Percentiles rank a stretch among this genome's conserved stretches.
Evolutionary conservation across 257 asterid genomes (phyloP).

Genomic region (Linderniella brevidens): DNA sequence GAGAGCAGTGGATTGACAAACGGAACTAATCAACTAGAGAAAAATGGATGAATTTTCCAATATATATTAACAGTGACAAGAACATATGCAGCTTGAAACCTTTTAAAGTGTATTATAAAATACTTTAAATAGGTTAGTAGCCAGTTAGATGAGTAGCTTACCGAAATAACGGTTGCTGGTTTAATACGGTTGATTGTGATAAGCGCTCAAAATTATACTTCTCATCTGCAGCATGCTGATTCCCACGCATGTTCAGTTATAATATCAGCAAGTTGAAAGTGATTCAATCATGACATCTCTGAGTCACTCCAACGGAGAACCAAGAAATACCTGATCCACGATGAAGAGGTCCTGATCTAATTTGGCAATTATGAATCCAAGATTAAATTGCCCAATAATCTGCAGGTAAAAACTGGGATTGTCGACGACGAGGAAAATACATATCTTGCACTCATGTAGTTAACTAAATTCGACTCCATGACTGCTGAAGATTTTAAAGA

Average conservation of each 20-base stretch:
- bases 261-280: too few relatives aligned
- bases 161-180: slow-evolving; percentile 95
- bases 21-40: slow-evolving; percentile 4
- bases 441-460: not conserved
- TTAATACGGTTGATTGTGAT: slow-evolving; percentile 69
- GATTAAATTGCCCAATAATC: slow-evolving; percentile 97
- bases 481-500: too few relatives aligned
- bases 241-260: slow-evolving; percentile 10
- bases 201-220: slow-evolving; percentile 78
- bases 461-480: too few relatives aligned
- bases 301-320: slow-evolving; percentile 10
- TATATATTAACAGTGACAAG: too few relatives aligned
- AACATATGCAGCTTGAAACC: too few relatives aligned
- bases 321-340: slow-evolving; percentile 75
- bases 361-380: slow-evolving; percentile 89
- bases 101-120: too few relatives aligned
- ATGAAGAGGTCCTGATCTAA: slow-evolving; percentile 76
- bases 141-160: slow-evolving; percentile 16
- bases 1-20: not conserved
- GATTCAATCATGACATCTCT: not conserved
- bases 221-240: slow-evolving; percentile 99
- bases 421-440: slow-evolving; percentile 7
- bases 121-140: too few relatives aligned
- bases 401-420: slow-evolving; percentile 18
- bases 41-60: slow-evolving; percentile 3